A percentile compares a stretch with the other conserved stretches of the same genome.
Evolutionary conservation across 148 eudicot species (phyloP).

Genomic region (Silene conica): DNA sequence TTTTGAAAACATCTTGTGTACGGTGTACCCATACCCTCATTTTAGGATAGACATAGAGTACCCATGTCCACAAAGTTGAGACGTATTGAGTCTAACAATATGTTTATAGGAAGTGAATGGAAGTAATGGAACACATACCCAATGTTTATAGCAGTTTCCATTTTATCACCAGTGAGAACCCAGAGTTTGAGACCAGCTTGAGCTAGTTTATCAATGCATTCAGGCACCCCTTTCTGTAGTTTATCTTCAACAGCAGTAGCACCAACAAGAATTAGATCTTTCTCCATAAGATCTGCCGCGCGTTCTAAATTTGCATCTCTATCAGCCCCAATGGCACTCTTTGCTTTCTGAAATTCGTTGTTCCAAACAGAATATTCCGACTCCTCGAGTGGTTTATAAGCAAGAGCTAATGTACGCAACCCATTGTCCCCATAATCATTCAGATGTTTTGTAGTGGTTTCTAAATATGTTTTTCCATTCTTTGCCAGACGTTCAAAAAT

Average conservation of each 20-base stretch:
- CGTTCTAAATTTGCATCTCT: conserved; percentile 69
- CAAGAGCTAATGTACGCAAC: conserved; percentile 81
- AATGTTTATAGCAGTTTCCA: conserved; percentile 98
- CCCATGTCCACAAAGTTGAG: not conserved
- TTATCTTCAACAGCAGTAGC: conserved; percentile 98
- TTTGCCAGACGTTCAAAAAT: conserved; percentile 82
- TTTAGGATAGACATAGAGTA: no score
- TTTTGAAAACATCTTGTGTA: not conserved
- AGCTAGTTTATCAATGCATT: conserved; percentile 94
- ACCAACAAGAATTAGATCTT: conserved; percentile 83
- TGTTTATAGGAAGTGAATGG: conserved; percentile 2
- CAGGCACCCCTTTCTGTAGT: conserved; percentile 91
- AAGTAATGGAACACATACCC: conserved; percentile 50
- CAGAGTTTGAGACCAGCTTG: conserved; percentile 98
- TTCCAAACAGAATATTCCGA: conserved; percentile 72
- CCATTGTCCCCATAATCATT: conserved; percentile 95
- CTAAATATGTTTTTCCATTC: conserved; percentile 62
- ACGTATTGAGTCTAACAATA: not conserved
- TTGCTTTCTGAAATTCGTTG: conserved; percentile 68
- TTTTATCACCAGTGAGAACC: conserved; percentile 99
- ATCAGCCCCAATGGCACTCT: conserved; percentile 65
- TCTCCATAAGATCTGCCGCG: conserved; percentile 75
- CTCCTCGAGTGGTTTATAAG: conserved; percentile 77
- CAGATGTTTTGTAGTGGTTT: conserved; percentile 66
- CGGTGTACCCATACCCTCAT: not conserved